Percentiles rank a stretch among this genome's conserved stretches.
Conservation (phyloP, 352 stramenopile species). For the Pythium rhizo-oryzae region DNA sequence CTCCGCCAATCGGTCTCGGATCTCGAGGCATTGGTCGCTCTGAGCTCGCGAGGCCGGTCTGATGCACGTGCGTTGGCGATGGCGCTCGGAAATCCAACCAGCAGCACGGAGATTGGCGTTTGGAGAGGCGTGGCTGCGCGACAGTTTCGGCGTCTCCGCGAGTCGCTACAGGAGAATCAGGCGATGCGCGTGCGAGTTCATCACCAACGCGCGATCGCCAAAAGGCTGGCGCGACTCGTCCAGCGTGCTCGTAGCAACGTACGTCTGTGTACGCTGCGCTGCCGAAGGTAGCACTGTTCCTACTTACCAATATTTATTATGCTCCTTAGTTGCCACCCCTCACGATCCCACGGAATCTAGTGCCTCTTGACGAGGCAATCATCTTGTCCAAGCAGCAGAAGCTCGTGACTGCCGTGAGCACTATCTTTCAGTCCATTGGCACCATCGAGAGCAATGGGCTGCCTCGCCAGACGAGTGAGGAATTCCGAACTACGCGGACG, state of each 20-base stretch:
- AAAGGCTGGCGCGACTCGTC: background rate
- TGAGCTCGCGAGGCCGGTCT: background rate
- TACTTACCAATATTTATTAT: no score
- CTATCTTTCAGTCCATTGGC: background rate
- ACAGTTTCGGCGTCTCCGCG: background rate
- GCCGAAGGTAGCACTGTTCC: no score
- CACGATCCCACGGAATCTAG: background rate
- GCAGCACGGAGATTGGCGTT: background rate
- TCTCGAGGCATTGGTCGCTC: background rate
- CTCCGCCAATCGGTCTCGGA: background rate
- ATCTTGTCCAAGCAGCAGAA: background rate
- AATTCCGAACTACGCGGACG: background rate
- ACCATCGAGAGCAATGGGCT: background rate
- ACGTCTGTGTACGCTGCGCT: background rate
- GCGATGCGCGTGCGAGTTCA: background rate
- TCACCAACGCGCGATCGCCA: background rate
- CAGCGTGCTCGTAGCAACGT: background rate
- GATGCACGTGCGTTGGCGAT: background rate
- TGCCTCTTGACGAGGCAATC: background rate
- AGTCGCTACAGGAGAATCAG: background rate
- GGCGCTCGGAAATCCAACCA: background rate
- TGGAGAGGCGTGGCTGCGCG: slow-evolving; percentile 1
- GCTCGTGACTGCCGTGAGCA: background rate
- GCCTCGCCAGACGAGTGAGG: background rate
- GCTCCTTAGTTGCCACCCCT: background rate